Base-by-base conservation (phyloP, 2,329 filamentous ascomycete genomes). In the Exophiala sp. region DNA sequence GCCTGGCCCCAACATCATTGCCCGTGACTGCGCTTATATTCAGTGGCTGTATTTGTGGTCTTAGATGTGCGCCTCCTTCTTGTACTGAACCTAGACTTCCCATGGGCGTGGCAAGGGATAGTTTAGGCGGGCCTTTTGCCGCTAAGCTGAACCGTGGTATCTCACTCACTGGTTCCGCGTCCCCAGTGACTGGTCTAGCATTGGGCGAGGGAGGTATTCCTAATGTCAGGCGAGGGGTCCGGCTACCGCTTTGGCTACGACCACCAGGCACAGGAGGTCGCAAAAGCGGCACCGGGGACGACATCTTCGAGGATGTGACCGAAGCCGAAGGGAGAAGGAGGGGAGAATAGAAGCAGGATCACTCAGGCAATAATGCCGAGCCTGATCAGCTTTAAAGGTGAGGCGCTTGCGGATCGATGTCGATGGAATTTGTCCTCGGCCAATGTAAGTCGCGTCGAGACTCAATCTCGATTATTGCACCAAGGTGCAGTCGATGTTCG, bases 161-260 rank as follows among this genome's bases (percentile, higher is more conserved):
- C 68, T 63, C 67, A 21, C 63, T 66, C 14, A 71, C 60, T 44
- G 66, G 67, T 55, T 76, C 71, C 11, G 66, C 73, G 65, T 78
- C 71, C 62, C 77, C 78, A 62, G 81, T 82, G 47, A 94, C 83
- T 1, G 91, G 85, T 70, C 91, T 89, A 58, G 79, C 86, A 72
- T 84, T 92, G 45, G 90, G 89, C 34, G 90, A 95, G 1, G 88
- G 85, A 35, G 92, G 92, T 54, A 97, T 97, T 42, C 91, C 89
- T 52, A 97, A 82, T 41, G 91, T 92, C 54, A 97, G 81, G 65
- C 88, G 85, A 24, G 90, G 90, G 49, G 87, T 79, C 60, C 87
- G 80, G 55, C 79, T 76, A 55, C 83, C 84, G 61, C 79, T 76
- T 63, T 78, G 79, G 59, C 79, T 79, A 63, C 84, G 80, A 61